phyloP scores from a whole-genome alignment of 2,329 filamentous ascomycete genomes.

The Penicillium sp. region DNA sequence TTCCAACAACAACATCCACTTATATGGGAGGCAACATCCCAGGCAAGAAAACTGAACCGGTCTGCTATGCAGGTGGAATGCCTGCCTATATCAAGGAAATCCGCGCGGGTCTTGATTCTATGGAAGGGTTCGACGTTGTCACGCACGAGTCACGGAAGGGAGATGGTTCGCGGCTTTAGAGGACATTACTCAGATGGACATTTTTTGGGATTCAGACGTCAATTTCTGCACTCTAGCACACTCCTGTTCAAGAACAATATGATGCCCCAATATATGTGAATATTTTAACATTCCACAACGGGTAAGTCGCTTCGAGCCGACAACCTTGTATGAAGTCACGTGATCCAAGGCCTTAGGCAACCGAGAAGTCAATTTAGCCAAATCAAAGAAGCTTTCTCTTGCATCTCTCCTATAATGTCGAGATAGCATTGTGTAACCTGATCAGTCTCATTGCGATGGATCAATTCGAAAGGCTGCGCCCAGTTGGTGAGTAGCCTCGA shows the following conservation, averaged over 20 bases:
- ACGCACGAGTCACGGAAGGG: background rate
- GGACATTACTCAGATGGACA: background rate
- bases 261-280: background rate
- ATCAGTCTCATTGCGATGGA: slow-evolving; percentile 47
- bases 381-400: background rate
- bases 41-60: slow-evolving; percentile 50
- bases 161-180: background rate
- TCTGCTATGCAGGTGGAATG: slow-evolving; percentile 39
- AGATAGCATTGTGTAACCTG: no score
- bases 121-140: slow-evolving; percentile 3
- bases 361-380: background rate
- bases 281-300: background rate
- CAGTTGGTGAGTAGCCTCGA: slow-evolving; percentile 26
- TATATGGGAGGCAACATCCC: slow-evolving; percentile 40
- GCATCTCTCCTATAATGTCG: background rate
- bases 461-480: slow-evolving; percentile 38
- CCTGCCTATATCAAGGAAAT: slow-evolving; percentile 13
- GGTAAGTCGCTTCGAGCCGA: background rate
- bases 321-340: background rate
- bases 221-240: background rate
- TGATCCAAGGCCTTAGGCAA: background rate
- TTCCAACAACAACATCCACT: no score
- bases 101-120: slow-evolving; percentile 3
- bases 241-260: no score
- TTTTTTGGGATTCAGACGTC: background rate